Conservation (phyloP, 140 eudicot genomes). For the Cichorium intybus region DNA sequence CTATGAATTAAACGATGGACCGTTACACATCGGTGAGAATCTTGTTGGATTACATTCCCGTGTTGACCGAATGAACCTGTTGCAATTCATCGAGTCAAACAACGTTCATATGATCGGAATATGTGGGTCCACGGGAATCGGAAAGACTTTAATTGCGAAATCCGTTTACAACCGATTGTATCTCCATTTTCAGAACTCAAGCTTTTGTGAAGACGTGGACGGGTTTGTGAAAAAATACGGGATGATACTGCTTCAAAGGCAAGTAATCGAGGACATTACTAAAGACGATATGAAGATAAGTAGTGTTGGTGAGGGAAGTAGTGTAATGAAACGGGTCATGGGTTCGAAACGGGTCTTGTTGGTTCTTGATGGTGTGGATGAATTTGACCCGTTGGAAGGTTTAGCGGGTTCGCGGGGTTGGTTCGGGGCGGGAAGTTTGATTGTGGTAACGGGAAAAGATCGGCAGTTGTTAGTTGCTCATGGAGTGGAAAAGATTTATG, state of each 20-base stretch:
- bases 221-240: constrained; percentile 7
- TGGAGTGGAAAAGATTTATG: constrained; percentile 22
- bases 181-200: constrained; percentile 23
- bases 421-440: constrained; percentile 33
- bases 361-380: constrained; percentile 31
- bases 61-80: constrained; percentile 20
- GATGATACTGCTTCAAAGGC: constrained; percentile 25
- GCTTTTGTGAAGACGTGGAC: constrained; percentile 24
- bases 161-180: constrained; percentile 30
- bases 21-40: constrained; percentile 27
- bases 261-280: constrained; percentile 23
- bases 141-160: constrained; percentile 42
- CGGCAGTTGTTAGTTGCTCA: constrained; percentile 15
- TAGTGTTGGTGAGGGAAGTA: constrained; percentile 29
- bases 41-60: constrained; percentile 45
- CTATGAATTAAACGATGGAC: constrained; percentile 22
- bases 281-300: constrained; percentile 16
- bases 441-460: constrained; percentile 26
- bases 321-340: constrained; percentile 18
- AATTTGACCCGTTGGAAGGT: constrained; percentile 22
- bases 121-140: constrained; percentile 37
- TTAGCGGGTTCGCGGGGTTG: constrained; percentile 19
- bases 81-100: constrained; percentile 10
- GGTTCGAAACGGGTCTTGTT: constrained; percentile 24
- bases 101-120: constrained; percentile 38